Evolutionary conservation across 1,284 basidiomycete species (phyloP), one percentile per base, ranked within the genome.

Genomic region (Puccinia coronata): DNA sequence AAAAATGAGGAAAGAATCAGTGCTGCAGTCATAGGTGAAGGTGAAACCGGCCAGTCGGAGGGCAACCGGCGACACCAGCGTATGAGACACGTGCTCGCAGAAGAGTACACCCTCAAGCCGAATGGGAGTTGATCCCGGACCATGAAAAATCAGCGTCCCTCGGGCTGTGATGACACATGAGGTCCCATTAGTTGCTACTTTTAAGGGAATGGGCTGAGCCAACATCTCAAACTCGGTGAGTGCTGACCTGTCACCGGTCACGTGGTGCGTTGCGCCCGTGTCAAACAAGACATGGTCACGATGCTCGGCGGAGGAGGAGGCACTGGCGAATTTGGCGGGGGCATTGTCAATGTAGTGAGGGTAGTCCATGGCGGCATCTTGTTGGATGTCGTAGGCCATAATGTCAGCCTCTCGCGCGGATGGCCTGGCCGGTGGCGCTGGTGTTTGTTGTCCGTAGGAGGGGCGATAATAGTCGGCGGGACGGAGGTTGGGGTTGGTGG

Each of bases 251-350:
- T 77, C 49, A 36, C 74, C 74, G 23, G 59, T 77, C 34, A 77
- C 2, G n/a, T 63, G 41, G 59, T 77, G 74, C 3, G 57, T 77
- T 12, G 74, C 74, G 36, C 76, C 65, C 2, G 76, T 36, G 39
- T 78, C 76, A 78, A 28, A 51, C 2, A 78, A 4, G 2, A 41
- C 20, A 25, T 61, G 47, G 20, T 12, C 9, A 23, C 11, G 49
- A 55, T 11, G 18, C 11, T 73, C 47, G 8, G 39, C 6, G 23
- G 16, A 6, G 25, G 31, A 5, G 25, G 25, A 53, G 23, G 23
- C 11, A 53, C 16, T 34, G 18, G 57, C 2, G 16, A 31, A 2
- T 2, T 59, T 31, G 39, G n/a, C n/a, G n/a, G n/a, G n/a, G n/a
- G n/a, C n/a, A n/a, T n/a, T n/a, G n/a, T n/a, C n/a, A n/a, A n/a